These are phyloP conservation scores for Paraconiothyrium sp. DNA, from an alignment of 2,329 filamentous ascomycete species.

Conservation along the genomic window DNA sequence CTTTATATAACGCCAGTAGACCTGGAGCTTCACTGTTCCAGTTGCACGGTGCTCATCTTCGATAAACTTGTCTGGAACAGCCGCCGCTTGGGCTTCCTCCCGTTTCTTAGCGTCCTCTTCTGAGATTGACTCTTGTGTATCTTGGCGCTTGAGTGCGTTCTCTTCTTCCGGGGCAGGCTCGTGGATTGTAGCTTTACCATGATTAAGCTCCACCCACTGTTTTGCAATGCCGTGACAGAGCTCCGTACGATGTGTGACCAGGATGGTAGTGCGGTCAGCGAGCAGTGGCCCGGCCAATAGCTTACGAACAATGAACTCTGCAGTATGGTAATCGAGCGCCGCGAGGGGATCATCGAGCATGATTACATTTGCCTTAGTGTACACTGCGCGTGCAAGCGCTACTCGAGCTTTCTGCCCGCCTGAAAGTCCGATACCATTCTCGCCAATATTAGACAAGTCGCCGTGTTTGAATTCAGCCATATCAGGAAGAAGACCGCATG, in stretches of 20 bases:
- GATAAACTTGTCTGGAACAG: conserved; percentile 77
- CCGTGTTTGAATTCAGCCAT: conserved; percentile 70
- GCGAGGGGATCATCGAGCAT: conserved; percentile 69
- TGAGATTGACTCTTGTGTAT: conserved; percentile 49
- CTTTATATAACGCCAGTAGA: conserved; percentile 88
- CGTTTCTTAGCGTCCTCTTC: conserved; percentile 49
- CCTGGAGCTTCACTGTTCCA: conserved; percentile 76
- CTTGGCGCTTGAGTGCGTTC: conserved; percentile 52
- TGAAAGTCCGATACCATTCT: conserved; percentile 69
- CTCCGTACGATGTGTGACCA: conserved; percentile 74
- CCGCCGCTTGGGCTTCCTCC: conserved; percentile 56
- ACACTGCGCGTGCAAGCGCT: conserved; percentile 68
- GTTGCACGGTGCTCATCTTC: conserved; percentile 79
- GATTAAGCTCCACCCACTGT: conserved; percentile 75
- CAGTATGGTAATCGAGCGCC: conserved; percentile 71
- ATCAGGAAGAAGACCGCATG: conserved; percentile 69
- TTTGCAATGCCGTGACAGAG: conserved; percentile 77
- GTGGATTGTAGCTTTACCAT: conserved; percentile 63
- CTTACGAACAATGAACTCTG: conserved; percentile 67
- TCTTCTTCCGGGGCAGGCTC: conserved; percentile 57
- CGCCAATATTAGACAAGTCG: conserved; percentile 69
- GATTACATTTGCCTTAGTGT: conserved; percentile 64
- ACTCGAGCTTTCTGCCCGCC: conserved; percentile 70
- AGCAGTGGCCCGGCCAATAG: conserved; percentile 66
- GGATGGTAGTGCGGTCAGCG: conserved; percentile 62